phyloP scores from a whole-genome alignment of 805 yeast species.

The Lipomyces spencermartinsiae region DNA sequence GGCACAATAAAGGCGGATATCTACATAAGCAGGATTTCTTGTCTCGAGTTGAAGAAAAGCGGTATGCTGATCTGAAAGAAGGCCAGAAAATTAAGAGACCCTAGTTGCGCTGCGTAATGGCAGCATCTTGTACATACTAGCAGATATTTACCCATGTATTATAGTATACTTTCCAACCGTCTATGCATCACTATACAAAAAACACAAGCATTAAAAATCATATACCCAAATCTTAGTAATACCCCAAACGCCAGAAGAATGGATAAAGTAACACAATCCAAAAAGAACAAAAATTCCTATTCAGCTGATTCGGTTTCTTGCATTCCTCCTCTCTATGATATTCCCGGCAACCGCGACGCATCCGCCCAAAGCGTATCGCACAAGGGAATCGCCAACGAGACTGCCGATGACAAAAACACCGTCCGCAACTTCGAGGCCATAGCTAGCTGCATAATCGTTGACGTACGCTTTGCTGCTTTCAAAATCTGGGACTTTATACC shows the following conservation, averaged over 20 bases:
- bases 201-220: not conserved
- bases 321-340: slow-evolving; percentile 17
- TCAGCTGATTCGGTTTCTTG: not conserved
- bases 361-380: slow-evolving; percentile 44
- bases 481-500: not conserved
- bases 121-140: not conserved
- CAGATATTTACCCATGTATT: not conserved
- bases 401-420: slow-evolving; percentile 44
- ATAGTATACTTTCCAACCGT: not conserved
- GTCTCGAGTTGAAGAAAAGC: slow-evolving; percentile 68
- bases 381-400: slow-evolving; percentile 45
- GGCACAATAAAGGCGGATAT: slow-evolving; percentile 87
- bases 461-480: slow-evolving; percentile 12
- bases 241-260: not conserved
- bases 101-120: not conserved
- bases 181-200: not conserved
- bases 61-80: slow-evolving; percentile 58
- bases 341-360: slow-evolving; percentile 42
- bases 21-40: slow-evolving; percentile 91
- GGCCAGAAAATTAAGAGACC: slow-evolving; percentile 43
- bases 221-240: not conserved
- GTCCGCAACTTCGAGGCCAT: slow-evolving; percentile 36
- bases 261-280: no score
- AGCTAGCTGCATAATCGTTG: slow-evolving; percentile 23
- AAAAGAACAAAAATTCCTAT: not conserved